These are phyloP conservation scores for Lecanicillium sp. DNA, from an alignment of 2,329 filamentous ascomycete genomes.

Conservation along the genomic window DNA sequence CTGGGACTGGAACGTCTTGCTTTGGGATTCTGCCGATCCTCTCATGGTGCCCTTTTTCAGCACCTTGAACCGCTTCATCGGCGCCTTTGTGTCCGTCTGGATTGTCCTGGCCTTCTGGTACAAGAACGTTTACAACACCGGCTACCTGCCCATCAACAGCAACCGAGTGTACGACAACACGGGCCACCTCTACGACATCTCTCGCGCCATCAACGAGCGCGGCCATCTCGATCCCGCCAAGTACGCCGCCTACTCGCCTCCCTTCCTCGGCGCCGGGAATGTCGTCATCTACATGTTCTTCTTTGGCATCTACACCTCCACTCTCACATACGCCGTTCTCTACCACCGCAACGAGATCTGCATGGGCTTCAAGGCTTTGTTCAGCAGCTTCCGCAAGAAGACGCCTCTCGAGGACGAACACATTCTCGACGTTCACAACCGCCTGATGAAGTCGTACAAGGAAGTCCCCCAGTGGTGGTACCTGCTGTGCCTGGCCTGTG, in stretches of 20 bases:
- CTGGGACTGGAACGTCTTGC: conserved; percentile 43
- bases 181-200: conserved; percentile 42
- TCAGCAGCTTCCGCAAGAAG: conserved; percentile 39
- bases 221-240: conserved; percentile 40
- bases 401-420: conserved; percentile 30
- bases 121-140: conserved; percentile 50
- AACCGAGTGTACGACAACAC: conserved; percentile 47
- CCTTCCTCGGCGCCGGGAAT: conserved; percentile 44
- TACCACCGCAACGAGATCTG: conserved; percentile 48
- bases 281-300: conserved; percentile 49
- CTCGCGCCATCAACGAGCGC: conserved; percentile 33
- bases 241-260: conserved; percentile 46
- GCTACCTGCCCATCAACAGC: conserved; percentile 48
- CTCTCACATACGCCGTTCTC: conserved; percentile 43
- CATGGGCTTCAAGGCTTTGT: conserved; percentile 42
- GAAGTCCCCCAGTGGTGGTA: conserved; percentile 54
- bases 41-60: conserved; percentile 50
- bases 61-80: conserved; percentile 56
- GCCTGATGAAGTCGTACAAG: conserved; percentile 41
- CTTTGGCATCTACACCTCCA: conserved; percentile 49
- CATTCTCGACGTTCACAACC: conserved; percentile 41
- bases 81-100: conserved; percentile 49
- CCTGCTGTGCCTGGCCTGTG: conserved; percentile 33
- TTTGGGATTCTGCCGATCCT: conserved; percentile 38
- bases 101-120: conserved; percentile 54